Percentiles rank a stretch among this genome's conserved stretches.
Conservation (phyloP, 176 grass and related monocot genomes). For the Oryza brachyantha region DNA sequence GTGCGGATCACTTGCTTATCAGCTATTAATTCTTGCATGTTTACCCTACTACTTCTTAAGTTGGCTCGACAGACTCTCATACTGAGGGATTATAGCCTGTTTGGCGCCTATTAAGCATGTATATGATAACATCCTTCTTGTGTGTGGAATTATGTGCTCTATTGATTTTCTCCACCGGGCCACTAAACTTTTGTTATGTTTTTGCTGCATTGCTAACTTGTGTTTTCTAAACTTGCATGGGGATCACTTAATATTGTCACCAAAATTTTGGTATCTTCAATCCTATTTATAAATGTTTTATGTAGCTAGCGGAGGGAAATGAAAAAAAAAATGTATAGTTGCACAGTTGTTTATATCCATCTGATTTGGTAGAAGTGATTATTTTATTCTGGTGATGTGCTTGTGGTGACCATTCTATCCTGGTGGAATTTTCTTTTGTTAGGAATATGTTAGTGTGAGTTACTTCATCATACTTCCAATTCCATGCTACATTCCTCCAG, state of each 20-base stretch:
- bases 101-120: neutral
- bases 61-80: neutral
- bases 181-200: neutral
- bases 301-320: neutral
- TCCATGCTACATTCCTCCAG: neutral
- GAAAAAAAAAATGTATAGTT: neutral
- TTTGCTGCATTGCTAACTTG: neutral
- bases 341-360: conserved; percentile 7
- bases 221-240: neutral
- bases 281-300: neutral
- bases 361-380: neutral
- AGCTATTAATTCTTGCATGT: neutral
- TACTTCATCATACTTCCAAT: neutral
- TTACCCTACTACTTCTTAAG: neutral
- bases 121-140: neutral
- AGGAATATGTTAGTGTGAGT: neutral
- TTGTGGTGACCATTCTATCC: conserved; percentile 1
- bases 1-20: neutral
- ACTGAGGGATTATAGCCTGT: neutral
- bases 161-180: neutral
- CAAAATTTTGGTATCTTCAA: neutral
- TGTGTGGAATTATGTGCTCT: neutral
- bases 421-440: neutral
- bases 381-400: neutral
- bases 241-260: neutral